Conservation (phyloP, 306 rosid genomes). For the Glycine latifolia region DNA sequence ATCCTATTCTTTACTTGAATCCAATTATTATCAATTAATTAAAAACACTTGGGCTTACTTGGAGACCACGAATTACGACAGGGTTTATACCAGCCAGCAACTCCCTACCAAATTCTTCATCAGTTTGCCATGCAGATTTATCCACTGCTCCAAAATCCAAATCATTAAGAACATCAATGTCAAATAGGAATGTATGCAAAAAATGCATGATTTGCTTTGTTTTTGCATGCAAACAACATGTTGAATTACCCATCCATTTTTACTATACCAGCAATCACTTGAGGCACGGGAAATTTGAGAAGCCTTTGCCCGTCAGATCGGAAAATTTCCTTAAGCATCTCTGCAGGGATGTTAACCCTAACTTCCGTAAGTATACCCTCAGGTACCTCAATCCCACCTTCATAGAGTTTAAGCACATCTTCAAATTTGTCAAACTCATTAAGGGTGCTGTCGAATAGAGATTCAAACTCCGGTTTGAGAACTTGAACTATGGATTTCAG, state of each 20-base stretch:
- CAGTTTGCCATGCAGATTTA: conserved; percentile 76
- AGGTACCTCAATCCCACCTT: conserved; percentile 71
- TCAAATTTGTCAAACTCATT: conserved; percentile 74
- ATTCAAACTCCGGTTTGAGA: conserved; percentile 67
- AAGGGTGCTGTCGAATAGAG: conserved; percentile 58
- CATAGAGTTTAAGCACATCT: conserved; percentile 73
- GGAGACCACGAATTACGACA: conserved; percentile 60
- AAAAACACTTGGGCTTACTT: conserved; percentile 56
- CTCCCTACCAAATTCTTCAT: conserved; percentile 91
- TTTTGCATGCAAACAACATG: conserved; percentile 40
- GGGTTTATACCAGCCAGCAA: conserved; percentile 91
- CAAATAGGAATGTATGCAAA: background rate
- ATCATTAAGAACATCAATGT: conserved; percentile 30
- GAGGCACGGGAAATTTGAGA: conserved; percentile 74
- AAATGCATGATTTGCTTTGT: conserved; percentile 34
- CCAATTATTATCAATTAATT: background rate
- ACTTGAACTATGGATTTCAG: conserved; percentile 75
- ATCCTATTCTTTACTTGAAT: background rate
- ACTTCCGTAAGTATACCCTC: conserved; percentile 52
- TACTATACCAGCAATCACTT: conserved; percentile 72
- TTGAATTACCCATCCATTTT: conserved; percentile 6
- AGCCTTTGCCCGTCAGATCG: conserved; percentile 74
- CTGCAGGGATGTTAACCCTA: conserved; percentile 60
- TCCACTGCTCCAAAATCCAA: conserved; percentile 59
- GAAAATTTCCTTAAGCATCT: conserved; percentile 73